phyloP scores from a whole-genome alignment of 2,329 filamentous ascomycete genomes.

The Chrysosporium keratinophilum region DNA sequence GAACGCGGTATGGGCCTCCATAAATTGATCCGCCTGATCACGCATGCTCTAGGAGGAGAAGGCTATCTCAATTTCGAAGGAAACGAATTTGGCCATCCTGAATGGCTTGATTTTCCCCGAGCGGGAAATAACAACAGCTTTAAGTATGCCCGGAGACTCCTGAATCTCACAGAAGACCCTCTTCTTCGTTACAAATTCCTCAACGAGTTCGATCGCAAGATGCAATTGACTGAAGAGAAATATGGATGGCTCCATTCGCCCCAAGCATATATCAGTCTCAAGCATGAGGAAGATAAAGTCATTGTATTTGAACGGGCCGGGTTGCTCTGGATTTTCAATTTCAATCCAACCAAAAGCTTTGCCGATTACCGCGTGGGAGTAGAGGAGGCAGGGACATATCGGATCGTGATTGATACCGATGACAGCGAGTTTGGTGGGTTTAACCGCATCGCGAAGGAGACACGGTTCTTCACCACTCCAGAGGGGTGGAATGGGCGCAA shows the following conservation, averaged over 20 bases:
- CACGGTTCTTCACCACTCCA: constrained; percentile 82
- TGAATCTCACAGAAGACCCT: constrained; percentile 80
- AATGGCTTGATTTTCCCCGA: constrained; percentile 97
- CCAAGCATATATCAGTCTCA: constrained; percentile 87
- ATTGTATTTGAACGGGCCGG: constrained; percentile 91
- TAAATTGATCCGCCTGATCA: constrained; percentile 94
- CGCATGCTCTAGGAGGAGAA: constrained; percentile 83
- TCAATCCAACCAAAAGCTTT: constrained; percentile 74
- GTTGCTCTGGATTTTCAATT: constrained; percentile 91
- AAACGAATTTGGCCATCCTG: constrained; percentile 96
- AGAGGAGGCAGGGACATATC: constrained; percentile 74
- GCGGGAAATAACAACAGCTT: constrained; percentile 88
- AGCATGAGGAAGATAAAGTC: constrained; percentile 88
- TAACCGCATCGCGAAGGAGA: constrained; percentile 64
- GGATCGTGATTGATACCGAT: constrained; percentile 75
- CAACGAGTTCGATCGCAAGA: constrained; percentile 84
- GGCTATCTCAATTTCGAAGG: constrained; percentile 98
- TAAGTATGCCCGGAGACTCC: constrained; percentile 85
- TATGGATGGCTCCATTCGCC: constrained; percentile 80
- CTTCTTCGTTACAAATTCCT: constrained; percentile 82
- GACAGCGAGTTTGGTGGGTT: constrained; percentile 67
- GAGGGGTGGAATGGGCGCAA: constrained; percentile 80
- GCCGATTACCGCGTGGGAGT: constrained; percentile 88
- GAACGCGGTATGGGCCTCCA: constrained; percentile 84
- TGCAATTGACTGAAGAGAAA: constrained; percentile 79